Percentiles rank a stretch among this genome's conserved stretches.
These are phyloP conservation scores for Fusarium solani-melongenae DNA, from an alignment of 2,329 filamentous ascomycete species.

Conservation along the genomic window DNA sequence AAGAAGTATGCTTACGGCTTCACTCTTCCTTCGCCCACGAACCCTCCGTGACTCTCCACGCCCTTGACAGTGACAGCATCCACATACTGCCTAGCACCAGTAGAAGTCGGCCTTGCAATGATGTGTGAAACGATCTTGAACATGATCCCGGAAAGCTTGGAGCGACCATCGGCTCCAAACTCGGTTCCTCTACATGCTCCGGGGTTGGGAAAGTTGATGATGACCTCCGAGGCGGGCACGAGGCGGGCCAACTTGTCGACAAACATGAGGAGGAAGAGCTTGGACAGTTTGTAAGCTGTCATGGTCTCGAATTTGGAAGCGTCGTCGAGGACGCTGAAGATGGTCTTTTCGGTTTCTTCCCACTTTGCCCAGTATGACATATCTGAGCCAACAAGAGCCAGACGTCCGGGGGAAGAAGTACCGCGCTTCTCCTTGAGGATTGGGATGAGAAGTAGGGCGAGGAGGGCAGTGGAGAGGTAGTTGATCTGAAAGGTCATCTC, in stretches of 20 bases:
- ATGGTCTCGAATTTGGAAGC: conserved; percentile 31
- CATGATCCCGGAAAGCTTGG: conserved; percentile 24
- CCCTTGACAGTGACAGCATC: conserved; percentile 37
- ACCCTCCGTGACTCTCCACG: conserved; percentile 38
- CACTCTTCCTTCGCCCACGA: conserved; percentile 40
- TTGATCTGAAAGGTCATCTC: conserved; percentile 56
- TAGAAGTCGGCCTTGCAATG: conserved; percentile 19
- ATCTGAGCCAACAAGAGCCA: conserved; percentile 49
- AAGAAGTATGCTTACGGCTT: conserved; percentile 35
- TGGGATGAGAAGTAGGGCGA: conserved; percentile 48
- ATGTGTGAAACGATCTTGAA: conserved; percentile 12
- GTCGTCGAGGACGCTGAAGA: conserved; percentile 34
- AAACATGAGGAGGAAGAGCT: conserved; percentile 52
- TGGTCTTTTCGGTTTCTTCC: conserved; percentile 29
- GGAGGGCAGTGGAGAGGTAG: conserved; percentile 50
- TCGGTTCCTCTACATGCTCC: conserved; percentile 57
- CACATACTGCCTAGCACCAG: conserved; percentile 38
- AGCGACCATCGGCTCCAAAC: conserved; percentile 49
- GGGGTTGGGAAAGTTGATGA: conserved; percentile 60
- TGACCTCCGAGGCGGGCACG: conserved; percentile 52
- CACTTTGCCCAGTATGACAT: conserved; percentile 43
- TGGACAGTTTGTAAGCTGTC: conserved; percentile 37
- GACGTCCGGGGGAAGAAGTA: conserved; percentile 25
- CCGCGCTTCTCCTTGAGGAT: conserved; percentile 43
- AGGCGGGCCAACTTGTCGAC: conserved; percentile 50